Evolutionary conservation across 2,329 filamentous ascomycete genomes (phyloP).

Genomic region (Colletotrichum orchidophilum): DNA sequence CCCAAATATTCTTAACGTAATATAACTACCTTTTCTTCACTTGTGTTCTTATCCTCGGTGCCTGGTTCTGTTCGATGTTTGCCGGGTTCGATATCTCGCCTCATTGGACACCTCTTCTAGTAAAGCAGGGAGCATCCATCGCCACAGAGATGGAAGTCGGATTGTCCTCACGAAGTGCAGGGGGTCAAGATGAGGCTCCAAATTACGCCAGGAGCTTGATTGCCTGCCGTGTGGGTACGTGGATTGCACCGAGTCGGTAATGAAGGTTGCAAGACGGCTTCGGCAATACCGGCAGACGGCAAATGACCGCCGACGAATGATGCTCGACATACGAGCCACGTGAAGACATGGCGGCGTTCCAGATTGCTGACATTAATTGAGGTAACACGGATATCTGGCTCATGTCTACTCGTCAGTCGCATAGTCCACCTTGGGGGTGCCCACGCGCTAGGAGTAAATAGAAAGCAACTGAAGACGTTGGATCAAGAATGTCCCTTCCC

Average conservation of each 20-base stretch:
- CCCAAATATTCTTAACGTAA: constrained; percentile 15
- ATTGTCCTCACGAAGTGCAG: not conserved
- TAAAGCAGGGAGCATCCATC: not conserved
- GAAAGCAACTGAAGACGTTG: too few species aligned
- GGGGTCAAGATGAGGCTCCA: not conserved
- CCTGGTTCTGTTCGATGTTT: not conserved
- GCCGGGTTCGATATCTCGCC: not conserved
- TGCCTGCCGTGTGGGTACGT: not conserved
- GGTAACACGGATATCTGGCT: too few species aligned
- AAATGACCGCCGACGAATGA: not conserved
- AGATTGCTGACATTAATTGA: too few species aligned
- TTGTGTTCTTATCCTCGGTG: not conserved
- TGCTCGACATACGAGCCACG: not conserved
- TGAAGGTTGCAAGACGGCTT: not conserved
- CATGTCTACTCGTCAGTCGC: too few species aligned
- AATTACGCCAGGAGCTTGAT: not conserved
- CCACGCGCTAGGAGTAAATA: too few species aligned
- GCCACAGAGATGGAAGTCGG: not conserved
- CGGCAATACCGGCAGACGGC: not conserved
- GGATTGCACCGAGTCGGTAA: not conserved
- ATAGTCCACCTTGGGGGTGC: too few species aligned
- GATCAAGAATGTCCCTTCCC: too few species aligned
- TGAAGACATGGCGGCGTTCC: not conserved
- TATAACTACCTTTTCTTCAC: constrained; percentile 3
- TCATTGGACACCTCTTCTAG: not conserved